These are phyloP conservation scores for Leishmania mexicana DNA, from an alignment of 208 protist genomes.

Conservation along the genomic window DNA sequence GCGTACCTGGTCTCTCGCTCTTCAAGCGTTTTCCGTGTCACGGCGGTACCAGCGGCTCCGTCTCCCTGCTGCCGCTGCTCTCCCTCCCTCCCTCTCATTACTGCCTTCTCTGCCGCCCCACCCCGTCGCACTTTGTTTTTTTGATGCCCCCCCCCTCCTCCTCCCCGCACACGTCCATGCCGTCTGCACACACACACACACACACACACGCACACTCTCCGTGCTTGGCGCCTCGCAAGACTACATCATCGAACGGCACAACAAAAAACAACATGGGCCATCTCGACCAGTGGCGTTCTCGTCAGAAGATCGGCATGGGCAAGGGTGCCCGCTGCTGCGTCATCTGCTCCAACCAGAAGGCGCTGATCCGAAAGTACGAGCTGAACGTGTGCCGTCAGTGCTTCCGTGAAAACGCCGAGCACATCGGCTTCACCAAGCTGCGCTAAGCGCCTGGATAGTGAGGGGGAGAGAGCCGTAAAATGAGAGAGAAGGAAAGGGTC, in stretches of 20 bases:
- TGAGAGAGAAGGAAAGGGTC: background rate
- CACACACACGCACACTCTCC: background rate
- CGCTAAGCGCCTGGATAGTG: slow-evolving; percentile 36
- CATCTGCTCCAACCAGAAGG: slow-evolving; percentile 93
- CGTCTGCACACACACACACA: background rate
- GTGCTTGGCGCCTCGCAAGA: background rate
- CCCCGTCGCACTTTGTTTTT: background rate
- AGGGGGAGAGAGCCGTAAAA: background rate
- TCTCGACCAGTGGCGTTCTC: slow-evolving; percentile 92
- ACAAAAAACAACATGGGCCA: slow-evolving; percentile 72
- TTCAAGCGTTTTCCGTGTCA: background rate
- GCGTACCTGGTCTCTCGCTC: background rate
- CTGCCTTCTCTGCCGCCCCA: background rate
- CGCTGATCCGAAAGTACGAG: slow-evolving; percentile 95
- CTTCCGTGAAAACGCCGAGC: slow-evolving; percentile 93
- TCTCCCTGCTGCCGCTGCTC: background rate
- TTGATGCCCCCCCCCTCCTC: background rate
- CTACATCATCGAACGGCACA: slow-evolving; percentile 18
- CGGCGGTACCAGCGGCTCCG: background rate
- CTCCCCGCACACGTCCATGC: background rate
- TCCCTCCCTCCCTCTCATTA: background rate
- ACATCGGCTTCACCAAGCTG: slow-evolving; percentile 93
- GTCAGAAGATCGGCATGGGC: slow-evolving; percentile 93
- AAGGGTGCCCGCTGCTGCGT: slow-evolving; percentile 91
- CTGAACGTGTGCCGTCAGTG: slow-evolving; percentile 95